Conservation (phyloP, 2,329 filamentous ascomycete genomes). For the Microascus cirrosus region DNA sequence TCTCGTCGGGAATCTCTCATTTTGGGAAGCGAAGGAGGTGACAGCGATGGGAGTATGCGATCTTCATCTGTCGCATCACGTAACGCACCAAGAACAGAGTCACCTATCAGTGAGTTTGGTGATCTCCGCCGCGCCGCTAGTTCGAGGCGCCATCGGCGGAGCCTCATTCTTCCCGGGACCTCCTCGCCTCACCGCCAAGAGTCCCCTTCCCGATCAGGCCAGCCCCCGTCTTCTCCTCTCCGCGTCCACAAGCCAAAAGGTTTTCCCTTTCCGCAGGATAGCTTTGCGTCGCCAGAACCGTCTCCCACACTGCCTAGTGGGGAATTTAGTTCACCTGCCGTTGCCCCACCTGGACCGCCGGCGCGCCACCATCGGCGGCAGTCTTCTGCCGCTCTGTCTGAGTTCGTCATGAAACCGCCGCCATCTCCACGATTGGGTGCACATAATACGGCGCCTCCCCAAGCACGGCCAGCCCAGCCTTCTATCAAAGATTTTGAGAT, state of each 20-base stretch:
- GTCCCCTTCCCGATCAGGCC: slow-evolving; percentile 66
- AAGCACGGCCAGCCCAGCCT: slow-evolving; percentile 78
- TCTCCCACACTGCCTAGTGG: slow-evolving; percentile 78
- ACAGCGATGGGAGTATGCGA: slow-evolving; percentile 79
- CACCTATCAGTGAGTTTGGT: slow-evolving; percentile 78
- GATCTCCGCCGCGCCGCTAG: slow-evolving; percentile 65
- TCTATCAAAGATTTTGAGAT: slow-evolving; percentile 99
- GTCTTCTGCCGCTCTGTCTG: slow-evolving; percentile 79
- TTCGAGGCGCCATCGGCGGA: slow-evolving; percentile 75
- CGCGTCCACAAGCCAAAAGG: slow-evolving; percentile 72
- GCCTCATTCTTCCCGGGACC: slow-evolving; percentile 68
- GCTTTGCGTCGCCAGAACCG: slow-evolving; percentile 70
- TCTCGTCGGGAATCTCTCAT: slow-evolving; percentile 45
- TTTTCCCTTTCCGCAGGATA: slow-evolving; percentile 47
- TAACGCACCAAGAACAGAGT: slow-evolving; percentile 64
- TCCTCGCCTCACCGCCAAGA: slow-evolving; percentile 76
- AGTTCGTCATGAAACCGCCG: slow-evolving; percentile 53
- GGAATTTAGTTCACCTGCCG: slow-evolving; percentile 66
- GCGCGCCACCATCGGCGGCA: slow-evolving; percentile 66
- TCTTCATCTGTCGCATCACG: slow-evolving; percentile 67
- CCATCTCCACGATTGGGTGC: slow-evolving; percentile 74
- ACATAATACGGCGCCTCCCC: slow-evolving; percentile 58
- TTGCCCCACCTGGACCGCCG: slow-evolving; percentile 28
- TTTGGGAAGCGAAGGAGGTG: slow-evolving; percentile 72
- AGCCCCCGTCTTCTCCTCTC: slow-evolving; percentile 76